Percentiles rank a stretch among this genome's conserved stretches.
phyloP scores from a whole-genome alignment of 2,329 filamentous ascomycete species.

The Waltergamsia citrina region DNA sequence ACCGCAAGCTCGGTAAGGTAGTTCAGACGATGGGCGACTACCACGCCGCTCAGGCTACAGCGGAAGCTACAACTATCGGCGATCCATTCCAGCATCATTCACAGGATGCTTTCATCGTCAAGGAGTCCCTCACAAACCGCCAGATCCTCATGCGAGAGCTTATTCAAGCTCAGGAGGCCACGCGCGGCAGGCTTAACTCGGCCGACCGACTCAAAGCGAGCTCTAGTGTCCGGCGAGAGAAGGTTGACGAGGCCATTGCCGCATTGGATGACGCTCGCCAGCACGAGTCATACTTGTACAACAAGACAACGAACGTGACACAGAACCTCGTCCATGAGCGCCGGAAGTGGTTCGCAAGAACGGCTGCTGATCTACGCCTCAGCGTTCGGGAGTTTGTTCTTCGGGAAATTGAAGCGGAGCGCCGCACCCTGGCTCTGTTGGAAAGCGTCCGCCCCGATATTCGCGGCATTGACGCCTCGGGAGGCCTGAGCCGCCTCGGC shows the following conservation, averaged over 20 bases:
- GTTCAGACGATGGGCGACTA: conserved; percentile 92
- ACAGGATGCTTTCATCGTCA: conserved; percentile 92
- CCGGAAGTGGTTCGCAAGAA: conserved; percentile 82
- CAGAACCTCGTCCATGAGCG: conserved; percentile 82
- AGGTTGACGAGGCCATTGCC: conserved; percentile 94
- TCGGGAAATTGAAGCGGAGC: conserved; percentile 90
- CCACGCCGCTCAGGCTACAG: conserved; percentile 92
- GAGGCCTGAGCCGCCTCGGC: conserved; percentile 81
- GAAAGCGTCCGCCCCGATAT: conserved; percentile 91
- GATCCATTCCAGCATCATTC: conserved; percentile 94
- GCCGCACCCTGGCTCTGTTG: conserved; percentile 82
- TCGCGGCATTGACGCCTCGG: conserved; percentile 81
- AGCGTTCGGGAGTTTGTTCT: conserved; percentile 88
- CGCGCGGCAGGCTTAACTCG: conserved; percentile 72
- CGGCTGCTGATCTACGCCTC: conserved; percentile 70
- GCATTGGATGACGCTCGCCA: conserved; percentile 79
- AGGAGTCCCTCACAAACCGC: conserved; percentile 94
- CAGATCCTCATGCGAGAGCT: conserved; percentile 94
- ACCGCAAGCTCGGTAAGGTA: conserved; percentile 88
- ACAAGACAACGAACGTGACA: conserved; percentile 85
- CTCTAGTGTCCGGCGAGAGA: conserved; percentile 81
- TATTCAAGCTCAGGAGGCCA: conserved; percentile 78
- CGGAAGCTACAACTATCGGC: conserved; percentile 87
- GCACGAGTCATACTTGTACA: conserved; percentile 70
- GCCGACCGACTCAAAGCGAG: conserved; percentile 83